phyloP scores from a whole-genome alignment of 2,329 filamentous ascomycete genomes.

The Penicillium fuscoglaucum region DNA sequence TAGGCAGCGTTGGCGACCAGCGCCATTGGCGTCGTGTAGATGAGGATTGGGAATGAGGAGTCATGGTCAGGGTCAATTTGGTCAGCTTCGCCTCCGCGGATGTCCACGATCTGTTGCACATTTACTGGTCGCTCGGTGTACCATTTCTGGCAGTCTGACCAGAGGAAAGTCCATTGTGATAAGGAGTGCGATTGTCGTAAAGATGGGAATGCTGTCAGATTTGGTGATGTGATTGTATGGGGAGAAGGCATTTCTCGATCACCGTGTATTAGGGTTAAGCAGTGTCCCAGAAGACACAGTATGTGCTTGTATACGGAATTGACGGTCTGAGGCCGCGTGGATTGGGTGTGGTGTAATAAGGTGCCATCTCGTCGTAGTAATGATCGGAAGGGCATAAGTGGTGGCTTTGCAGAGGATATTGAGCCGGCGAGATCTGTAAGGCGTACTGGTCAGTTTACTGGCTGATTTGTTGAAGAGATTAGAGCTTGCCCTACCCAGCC shows the following conservation, averaged over 20 bases:
- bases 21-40: conserved; percentile 30
- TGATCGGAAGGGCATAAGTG: conserved; percentile 20
- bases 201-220: conserved; percentile 17
- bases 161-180: conserved; percentile 28
- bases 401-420: conserved; percentile 17
- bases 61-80: conserved; percentile 25
- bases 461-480: accelerated
- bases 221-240: conserved; percentile 9
- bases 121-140: conserved; percentile 27
- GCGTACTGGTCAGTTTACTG: not conserved
- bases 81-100: conserved; percentile 27
- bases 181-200: conserved; percentile 22
- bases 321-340: conserved; percentile 5
- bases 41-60: conserved; percentile 29
- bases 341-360: conserved; percentile 7
- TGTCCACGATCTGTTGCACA: conserved; percentile 25
- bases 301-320: conserved; percentile 21
- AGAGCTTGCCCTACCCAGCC: conserved; percentile 16
- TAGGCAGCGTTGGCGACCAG: conserved; percentile 29
- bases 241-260: conserved; percentile 12
- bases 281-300: conserved; percentile 23
- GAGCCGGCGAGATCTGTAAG: conserved; percentile 25
- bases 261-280: conserved; percentile 19
- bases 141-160: conserved; percentile 30
- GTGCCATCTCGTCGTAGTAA: conserved; percentile 23